phyloP scores from a whole-genome alignment of 192 early-diverging fungal genomes.

The Mortierella alpina region DNA sequence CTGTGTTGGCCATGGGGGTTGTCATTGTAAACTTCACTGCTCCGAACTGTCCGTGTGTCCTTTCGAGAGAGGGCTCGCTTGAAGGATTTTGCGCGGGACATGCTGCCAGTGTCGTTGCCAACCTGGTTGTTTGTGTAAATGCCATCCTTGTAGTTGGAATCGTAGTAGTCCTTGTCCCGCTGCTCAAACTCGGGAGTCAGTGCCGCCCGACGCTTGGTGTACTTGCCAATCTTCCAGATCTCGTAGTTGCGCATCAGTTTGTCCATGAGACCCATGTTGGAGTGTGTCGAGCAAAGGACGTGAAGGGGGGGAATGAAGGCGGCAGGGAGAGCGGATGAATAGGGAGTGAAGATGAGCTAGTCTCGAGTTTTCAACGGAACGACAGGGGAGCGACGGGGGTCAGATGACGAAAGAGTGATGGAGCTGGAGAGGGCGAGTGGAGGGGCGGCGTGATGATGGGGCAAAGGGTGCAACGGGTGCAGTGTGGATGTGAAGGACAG shows the following conservation, averaged over 20 bases:
- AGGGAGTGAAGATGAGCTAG: neutral
- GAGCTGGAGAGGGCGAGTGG: neutral
- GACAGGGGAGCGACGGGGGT: neutral
- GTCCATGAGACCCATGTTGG: conserved; percentile 56
- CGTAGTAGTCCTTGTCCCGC: conserved; percentile 56
- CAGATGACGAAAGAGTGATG: neutral
- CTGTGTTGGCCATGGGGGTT: conserved; percentile 32
- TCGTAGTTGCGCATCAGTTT: conserved; percentile 62
- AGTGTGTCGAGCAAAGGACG: neutral
- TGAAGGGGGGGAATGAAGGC: neutral
- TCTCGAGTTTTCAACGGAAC: neutral
- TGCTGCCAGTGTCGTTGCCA: conserved; percentile 8
- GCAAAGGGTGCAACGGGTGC: too few relatives aligned
- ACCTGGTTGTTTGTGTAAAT: conserved; percentile 52
- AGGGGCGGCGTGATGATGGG: neutral
- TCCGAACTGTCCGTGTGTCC: conserved; percentile 40
- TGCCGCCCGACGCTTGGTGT: conserved; percentile 54
- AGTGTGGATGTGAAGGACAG: neutral
- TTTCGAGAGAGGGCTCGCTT: conserved; percentile 33
- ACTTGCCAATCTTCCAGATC: conserved; percentile 63
- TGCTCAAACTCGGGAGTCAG: conserved; percentile 60
- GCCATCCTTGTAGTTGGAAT: conserved; percentile 55
- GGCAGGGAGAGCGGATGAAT: neutral
- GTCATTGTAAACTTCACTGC: conserved; percentile 51
- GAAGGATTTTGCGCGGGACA: conserved; percentile 28